Evolutionary conservation across 208 protist genomes (phyloP).

Genomic region (Tritrichomonas foetus): DNA sequence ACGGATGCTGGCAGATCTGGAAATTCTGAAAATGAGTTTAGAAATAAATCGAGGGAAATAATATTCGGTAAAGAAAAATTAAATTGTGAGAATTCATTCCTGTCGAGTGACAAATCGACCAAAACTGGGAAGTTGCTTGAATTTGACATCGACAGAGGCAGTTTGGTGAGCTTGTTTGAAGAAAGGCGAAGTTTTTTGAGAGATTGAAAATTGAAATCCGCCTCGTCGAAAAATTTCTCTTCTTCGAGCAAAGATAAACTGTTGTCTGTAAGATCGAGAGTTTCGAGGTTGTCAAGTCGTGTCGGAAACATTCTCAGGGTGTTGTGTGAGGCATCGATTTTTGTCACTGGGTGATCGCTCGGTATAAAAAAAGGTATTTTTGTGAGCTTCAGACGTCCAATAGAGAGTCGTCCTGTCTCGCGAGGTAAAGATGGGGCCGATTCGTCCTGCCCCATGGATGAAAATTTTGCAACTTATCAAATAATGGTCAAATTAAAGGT

Average conservation of each 20-base stretch:
- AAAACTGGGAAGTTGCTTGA: background rate
- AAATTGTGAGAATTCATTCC: background rate
- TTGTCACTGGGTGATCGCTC: no score
- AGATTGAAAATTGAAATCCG: background rate
- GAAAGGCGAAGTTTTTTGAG: background rate
- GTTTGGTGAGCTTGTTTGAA: background rate
- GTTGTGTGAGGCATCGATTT: background rate
- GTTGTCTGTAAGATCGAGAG: background rate
- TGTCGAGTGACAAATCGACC: background rate
- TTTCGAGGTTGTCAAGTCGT: background rate
- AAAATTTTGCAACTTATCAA: no score
- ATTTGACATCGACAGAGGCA: background rate
- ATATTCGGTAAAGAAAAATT: background rate
- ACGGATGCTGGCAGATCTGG: background rate
- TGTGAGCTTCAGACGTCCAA: background rate
- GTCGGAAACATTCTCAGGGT: background rate
- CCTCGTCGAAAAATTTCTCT: background rate
- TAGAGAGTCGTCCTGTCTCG: background rate
- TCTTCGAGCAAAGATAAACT: background rate
- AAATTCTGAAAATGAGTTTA: conserved; percentile 13
- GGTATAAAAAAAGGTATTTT: background rate
- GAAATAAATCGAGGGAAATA: background rate
- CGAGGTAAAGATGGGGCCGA: background rate
- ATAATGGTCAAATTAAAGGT: no score
- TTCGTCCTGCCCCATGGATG: conserved; percentile 26